Percentiles rank a stretch among this genome's conserved stretches.
Evolutionary conservation across 768 basidiomycete species (phyloP).

Genomic region (Naganishia kalamii): DNA sequence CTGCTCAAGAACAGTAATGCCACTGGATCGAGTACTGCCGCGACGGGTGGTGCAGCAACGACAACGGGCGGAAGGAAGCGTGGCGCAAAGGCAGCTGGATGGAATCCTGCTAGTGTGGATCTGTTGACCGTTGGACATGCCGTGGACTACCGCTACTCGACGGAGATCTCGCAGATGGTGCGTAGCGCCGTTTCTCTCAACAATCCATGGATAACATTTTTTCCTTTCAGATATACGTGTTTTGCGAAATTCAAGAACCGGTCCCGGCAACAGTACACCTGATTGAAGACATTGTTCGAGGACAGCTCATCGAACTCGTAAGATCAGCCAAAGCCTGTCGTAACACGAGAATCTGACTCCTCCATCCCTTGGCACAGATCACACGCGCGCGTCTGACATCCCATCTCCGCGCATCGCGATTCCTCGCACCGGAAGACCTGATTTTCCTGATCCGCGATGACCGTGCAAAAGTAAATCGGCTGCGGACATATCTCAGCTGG

Average conservation of each 20-base stretch:
- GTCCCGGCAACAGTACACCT: slow-evolving; percentile 78
- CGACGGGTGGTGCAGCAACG: background rate
- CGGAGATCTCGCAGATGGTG: slow-evolving; percentile 93
- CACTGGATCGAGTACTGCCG: background rate
- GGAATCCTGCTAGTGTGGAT: slow-evolving; percentile 11
- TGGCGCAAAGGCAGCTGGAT: slow-evolving; percentile 10
- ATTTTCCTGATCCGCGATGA: slow-evolving; percentile 95
- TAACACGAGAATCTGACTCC: background rate
- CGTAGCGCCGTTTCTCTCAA: slow-evolving; percentile 13
- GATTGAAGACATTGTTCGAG: slow-evolving; percentile 88
- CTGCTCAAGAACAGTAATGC: background rate
- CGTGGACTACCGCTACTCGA: slow-evolving; percentile 68
- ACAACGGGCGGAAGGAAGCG: slow-evolving; percentile 8
- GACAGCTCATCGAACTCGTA: slow-evolving; percentile 86
- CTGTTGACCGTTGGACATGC: background rate
- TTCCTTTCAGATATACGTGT: slow-evolving; percentile 59
- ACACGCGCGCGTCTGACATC: slow-evolving; percentile 81
- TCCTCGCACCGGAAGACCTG: slow-evolving; percentile 84
- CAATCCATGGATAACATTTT: background rate
- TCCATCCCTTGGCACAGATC: slow-evolving; percentile 52
- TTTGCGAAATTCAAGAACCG: slow-evolving; percentile 89
- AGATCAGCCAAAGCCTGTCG: slow-evolving; percentile 30
- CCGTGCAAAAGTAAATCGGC: slow-evolving; percentile 82
- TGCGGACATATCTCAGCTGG: slow-evolving; percentile 91
- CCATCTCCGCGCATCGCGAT: slow-evolving; percentile 72